Conservation (phyloP, 1,284 basidiomycete species). For the Sutorius eximius region DNA sequence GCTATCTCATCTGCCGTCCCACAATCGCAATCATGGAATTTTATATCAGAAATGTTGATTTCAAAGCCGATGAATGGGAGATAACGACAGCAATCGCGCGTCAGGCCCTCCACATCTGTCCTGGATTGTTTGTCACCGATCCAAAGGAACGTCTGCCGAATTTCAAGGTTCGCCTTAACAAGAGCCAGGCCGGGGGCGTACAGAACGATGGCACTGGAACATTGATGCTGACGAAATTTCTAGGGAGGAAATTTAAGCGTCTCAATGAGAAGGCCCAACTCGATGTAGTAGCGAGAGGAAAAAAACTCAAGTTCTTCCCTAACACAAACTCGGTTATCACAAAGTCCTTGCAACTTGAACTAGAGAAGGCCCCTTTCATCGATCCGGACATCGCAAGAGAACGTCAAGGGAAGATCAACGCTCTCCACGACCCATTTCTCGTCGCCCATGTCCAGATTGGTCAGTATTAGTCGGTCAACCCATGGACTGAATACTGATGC, state of each 20-base stretch:
- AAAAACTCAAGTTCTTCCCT: conserved; percentile 30
- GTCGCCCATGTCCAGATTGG: conserved; percentile 66
- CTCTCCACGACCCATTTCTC: conserved; percentile 48
- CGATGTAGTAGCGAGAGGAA: conserved; percentile 38
- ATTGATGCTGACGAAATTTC: conserved; percentile 42
- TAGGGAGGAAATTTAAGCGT: conserved; percentile 49
- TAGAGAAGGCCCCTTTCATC: conserved; percentile 61
- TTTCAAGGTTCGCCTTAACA: conserved; percentile 55
- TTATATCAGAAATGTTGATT: conserved; percentile 46
- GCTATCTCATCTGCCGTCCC: background rate
- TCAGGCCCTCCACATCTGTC: conserved; percentile 50
- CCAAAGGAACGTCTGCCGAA: conserved; percentile 46
- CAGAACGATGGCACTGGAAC: conserved; percentile 58
- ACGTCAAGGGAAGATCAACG: conserved; percentile 45
- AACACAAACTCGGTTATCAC: conserved; percentile 25
- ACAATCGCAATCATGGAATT: conserved; percentile 47
- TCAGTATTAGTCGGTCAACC: conserved; percentile 30
- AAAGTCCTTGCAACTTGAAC: conserved; percentile 32
- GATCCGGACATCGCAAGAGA: conserved; percentile 60
- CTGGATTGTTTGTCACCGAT: conserved; percentile 38
- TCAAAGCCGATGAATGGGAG: conserved; percentile 51
- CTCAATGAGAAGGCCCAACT: conserved; percentile 42
- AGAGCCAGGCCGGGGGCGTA: conserved; percentile 47
- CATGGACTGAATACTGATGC: background rate
- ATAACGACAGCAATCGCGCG: conserved; percentile 54